These are phyloP conservation scores for Jimgerdemannia lactiflua DNA, from an alignment of 192 early-diverging fungal genomes.

Conservation along the genomic window DNA sequence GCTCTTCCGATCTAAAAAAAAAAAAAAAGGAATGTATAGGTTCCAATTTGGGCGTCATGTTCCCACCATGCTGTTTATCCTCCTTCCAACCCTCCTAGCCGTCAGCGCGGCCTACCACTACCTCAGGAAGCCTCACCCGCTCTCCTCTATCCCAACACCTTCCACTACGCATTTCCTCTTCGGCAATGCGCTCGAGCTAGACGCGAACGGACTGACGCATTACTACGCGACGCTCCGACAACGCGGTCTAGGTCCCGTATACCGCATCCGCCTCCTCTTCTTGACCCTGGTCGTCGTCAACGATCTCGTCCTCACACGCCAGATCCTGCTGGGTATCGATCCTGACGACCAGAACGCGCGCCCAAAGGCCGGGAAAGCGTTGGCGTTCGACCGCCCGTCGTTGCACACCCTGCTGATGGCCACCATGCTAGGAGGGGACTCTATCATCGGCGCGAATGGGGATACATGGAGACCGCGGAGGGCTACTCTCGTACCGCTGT, in stretches of 20 bases:
- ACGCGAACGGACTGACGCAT: not conserved
- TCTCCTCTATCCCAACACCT: not conserved
- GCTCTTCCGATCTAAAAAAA: no score
- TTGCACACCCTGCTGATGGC: not conserved
- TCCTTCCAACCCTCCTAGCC: not conserved
- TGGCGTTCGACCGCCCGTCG: not conserved
- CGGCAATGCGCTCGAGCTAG: not conserved
- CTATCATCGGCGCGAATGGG: not conserved
- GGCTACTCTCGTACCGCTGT: slow-evolving; percentile 23
- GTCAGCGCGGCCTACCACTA: not conserved
- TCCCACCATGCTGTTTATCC: not conserved
- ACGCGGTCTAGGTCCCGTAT: not conserved
- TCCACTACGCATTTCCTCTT: not conserved
- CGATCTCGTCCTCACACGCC: not conserved
- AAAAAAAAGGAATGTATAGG: no score
- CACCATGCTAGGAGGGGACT: not conserved
- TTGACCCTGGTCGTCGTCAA: not conserved
- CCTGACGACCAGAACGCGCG: not conserved
- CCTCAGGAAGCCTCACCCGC: not conserved
- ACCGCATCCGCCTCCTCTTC: no score
- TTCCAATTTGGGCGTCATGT: no score
- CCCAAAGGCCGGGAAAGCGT: not conserved
- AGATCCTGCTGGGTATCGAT: not conserved
- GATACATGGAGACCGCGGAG: slow-evolving; percentile 36
- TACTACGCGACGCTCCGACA: not conserved